Base-by-base conservation (phyloP, 2,329 filamentous ascomycete genomes). In the Botryotinia calthae region DNA sequence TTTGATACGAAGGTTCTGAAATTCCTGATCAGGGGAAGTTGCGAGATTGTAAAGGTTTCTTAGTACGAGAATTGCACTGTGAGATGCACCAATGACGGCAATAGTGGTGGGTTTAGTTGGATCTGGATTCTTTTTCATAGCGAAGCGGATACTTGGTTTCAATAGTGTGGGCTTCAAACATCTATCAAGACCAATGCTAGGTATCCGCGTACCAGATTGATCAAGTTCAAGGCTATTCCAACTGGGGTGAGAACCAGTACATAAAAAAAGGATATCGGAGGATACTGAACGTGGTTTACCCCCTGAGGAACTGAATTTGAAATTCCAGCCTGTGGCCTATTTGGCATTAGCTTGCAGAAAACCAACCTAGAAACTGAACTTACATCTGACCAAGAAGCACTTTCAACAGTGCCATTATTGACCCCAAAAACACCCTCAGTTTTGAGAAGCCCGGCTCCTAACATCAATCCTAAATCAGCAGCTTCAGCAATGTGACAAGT, bases 11-110 rank as follows among this genome's bases (percentile, higher is more conserved):
- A 91, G 82, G 80, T 80, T 18, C 86, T 86, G 4, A 22, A n/a
- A 42, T 25, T 31, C 10, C 18, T 56, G 20, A 4, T 28, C 20
- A 8, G 34, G 34, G 25, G 4, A 14, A 54, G 14, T 40, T 2
- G 70, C 62, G 8, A 90, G 82, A 8, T 86, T 83, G 79, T 86
- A 85, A 20, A 91, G 84, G 78, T 91, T 90, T 79, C 87, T 84
- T 25, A 91, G 84, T 37, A 89, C 88, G 16, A 91, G 83, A 65
- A 91, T 87, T 20, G 89, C 89, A 61, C 86, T 89, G 80, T 91
- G 89, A 2, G 88, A 90, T 62, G 88, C 88, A 46, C 89, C 89
- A 16, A 91, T 83, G 16, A 91, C 87, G 20, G 84, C 88, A 25
- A 91, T 80, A 4, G 84, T 87, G 25, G 20, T 25, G 2, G 10